A percentile compares a stretch with the other conserved stretches of the same genome.
phyloP scores from a whole-genome alignment of 768 basidiomycete species.

The Dictyophora rubrovolvata region DNA sequence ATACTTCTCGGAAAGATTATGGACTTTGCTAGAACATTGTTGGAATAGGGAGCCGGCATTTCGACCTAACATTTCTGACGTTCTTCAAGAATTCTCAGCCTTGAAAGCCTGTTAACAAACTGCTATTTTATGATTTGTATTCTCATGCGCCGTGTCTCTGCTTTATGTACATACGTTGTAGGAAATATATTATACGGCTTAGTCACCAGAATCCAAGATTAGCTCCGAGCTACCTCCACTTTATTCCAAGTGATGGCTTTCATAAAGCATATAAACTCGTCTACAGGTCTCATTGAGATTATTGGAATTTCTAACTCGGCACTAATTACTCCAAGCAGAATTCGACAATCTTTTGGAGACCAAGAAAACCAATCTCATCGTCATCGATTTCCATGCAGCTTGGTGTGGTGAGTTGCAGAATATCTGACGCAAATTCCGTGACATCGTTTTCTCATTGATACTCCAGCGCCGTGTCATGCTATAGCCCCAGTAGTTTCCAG shows the following conservation, averaged over 20 bases:
- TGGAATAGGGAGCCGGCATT: conserved; percentile 24
- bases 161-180: not conserved
- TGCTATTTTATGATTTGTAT: not conserved
- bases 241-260: conserved; percentile 6
- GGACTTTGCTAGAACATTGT: conserved; percentile 36
- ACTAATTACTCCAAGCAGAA: not conserved
- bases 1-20: conserved; percentile 39
- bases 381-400: conserved; percentile 5
- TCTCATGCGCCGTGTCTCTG: not conserved
- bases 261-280: conserved; percentile 4
- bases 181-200: not conserved
- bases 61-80: conserved; percentile 3
- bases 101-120: not conserved
- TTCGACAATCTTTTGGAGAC: conserved; percentile 4
- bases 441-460: not conserved
- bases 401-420: conserved; percentile 8
- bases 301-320: not conserved
- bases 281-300: not conserved
- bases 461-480: conserved; percentile 4
- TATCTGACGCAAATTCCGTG: not conserved
- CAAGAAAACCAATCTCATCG: conserved; percentile 3
- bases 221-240: not conserved
- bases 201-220: not conserved
- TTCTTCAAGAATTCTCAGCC: not conserved
- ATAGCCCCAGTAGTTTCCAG: conserved; percentile 1